These are phyloP conservation scores for Macrophomina phaseolina DNA, from an alignment of 2,329 filamentous ascomycete species.

Conservation along the genomic window DNA sequence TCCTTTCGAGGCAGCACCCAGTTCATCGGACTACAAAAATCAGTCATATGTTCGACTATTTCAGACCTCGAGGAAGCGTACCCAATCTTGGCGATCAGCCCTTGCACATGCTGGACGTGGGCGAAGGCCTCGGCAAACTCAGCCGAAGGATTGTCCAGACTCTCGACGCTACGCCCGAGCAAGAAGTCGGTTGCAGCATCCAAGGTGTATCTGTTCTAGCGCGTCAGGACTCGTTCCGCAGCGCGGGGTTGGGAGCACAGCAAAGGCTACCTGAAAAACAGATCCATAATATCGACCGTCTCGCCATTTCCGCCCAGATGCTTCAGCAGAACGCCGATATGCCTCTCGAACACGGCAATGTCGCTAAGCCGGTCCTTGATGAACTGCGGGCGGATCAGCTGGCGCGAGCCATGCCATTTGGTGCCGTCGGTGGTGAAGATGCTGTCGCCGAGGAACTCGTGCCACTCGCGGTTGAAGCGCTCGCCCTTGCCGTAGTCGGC, in stretches of 20 bases:
- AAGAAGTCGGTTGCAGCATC: conserved; percentile 89
- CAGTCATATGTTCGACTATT: background rate
- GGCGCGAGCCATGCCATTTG: conserved; percentile 79
- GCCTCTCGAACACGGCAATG: conserved; percentile 78
- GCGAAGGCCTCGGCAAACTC: conserved; percentile 83
- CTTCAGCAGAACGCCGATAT: conserved; percentile 74
- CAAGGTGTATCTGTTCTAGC: conserved; percentile 64
- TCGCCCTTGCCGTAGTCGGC: conserved; percentile 82
- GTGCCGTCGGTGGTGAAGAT: conserved; percentile 77
- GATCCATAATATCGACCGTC: conserved; percentile 72
- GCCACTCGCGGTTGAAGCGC: conserved; percentile 76
- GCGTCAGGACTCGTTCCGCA: background rate
- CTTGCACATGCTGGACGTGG: conserved; percentile 77
- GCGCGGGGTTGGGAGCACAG: no score
- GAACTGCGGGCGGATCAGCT: conserved; percentile 85
- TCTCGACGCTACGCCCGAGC: conserved; percentile 75
- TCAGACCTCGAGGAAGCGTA: conserved; percentile 39
- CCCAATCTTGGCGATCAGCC: conserved; percentile 68
- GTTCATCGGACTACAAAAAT: conserved; percentile 60
- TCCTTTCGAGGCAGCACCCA: conserved; percentile 65
- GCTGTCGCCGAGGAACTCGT: conserved; percentile 74
- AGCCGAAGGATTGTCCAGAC: conserved; percentile 61
- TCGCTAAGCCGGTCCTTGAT: conserved; percentile 84
- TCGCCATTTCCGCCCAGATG: conserved; percentile 59
- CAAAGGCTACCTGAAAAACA: conserved; percentile 69